Evolutionary conservation across 2,329 filamentous ascomycete genomes (phyloP), one percentile per base, ranked within the genome.

Genomic region (Neoscytalidium dimidiatum): DNA sequence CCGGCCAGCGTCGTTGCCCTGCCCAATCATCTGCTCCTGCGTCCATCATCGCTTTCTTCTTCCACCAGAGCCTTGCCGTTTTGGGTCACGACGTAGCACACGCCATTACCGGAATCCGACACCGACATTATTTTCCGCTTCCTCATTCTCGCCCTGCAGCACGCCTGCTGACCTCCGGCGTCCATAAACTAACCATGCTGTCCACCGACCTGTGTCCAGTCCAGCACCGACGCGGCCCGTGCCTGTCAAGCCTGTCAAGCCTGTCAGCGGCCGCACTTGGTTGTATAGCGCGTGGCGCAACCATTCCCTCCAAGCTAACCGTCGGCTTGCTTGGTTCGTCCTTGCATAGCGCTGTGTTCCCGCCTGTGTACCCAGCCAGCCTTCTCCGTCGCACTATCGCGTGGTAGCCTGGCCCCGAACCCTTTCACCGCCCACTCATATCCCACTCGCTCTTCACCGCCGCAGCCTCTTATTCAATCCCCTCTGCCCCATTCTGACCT

Each of bases 351-450:
- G 31, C 31, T 29, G 52, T 56, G 52, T 14, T 19, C 49, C 7
- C 29, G 29, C n/a, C 48, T 38, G 52, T 56, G 31, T n/a, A 17
- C 35, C 51, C 51, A 56, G 33, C 21, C 51, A 38, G 51, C 51
- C 33, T 60, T 28, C 13, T 17, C 41, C 23, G 52, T 57, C 53
- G 53, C 53, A 57, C 53, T 41, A 57, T 48, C 56, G 41, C 56
- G 56, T 60, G 56, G 53, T 33, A 41, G 35, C 35, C 53, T 31
- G 33, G 35, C 19, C 53, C 33, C 21, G n/a, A 56, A n/a, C 48
- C 23, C n/a, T 14, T 2, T 13, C 26, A 17, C 2, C n/a, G 46
- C 0, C 21, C 13, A 23, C 46, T 23, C 11, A 9, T 48, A 26
- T 7, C 21, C 8, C 13, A 29, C 3, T 38, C 11, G 14, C 28